Evolutionary conservation across 345 rosid genomes (phyloP), one percentile per base, ranked within the genome.

Genomic region (Jatropha curcas): DNA sequence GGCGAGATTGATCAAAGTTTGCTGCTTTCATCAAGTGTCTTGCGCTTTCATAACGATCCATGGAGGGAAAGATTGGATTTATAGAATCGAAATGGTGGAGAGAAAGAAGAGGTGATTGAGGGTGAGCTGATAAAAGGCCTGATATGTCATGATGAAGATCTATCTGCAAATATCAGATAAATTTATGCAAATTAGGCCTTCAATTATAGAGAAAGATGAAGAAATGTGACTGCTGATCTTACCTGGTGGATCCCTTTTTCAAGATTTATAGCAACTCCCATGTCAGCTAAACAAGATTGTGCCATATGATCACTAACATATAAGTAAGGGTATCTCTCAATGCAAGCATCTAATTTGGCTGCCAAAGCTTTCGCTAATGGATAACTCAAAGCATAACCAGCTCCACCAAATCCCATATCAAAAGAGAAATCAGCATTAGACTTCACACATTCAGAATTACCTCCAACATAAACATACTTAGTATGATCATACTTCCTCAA

Each of bases 201-300:
- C n/a, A n/a, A n/a, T n/a, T n/a, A n/a, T n/a, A n/a, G n/a, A n/a
- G n/a, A n/a, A n/a, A n/a, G n/a, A n/a, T n/a, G n/a, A n/a, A n/a
- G n/a, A n/a, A n/a, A n/a, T n/a, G n/a, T n/a, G n/a, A n/a, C n/a
- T n/a, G n/a, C n/a, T n/a, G n/a, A n/a, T n/a, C n/a, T 50, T 82
- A 91, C 92, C 93, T 89, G 97, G 57, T 91, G 93, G 50, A 89
- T 61, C 7, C 97, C 94, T 77, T 74, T 86, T 13, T 89, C 71
- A 6, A 39, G 66, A 62, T 74, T 82, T 1, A 83, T 68, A 51
- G 77, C 80, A 75, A 84, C 76, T 2, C 91, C 89, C 17, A 87
- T 46, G 70, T 91, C 91, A 46, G 82, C 85, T 41, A 83, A 77
- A 69, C 97, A 91, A 16, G 78, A 51, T 45, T 83, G 76, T 4